Conservation (phyloP, 2,329 filamentous ascomycete species). For the Colletotrichum lini region DNA sequence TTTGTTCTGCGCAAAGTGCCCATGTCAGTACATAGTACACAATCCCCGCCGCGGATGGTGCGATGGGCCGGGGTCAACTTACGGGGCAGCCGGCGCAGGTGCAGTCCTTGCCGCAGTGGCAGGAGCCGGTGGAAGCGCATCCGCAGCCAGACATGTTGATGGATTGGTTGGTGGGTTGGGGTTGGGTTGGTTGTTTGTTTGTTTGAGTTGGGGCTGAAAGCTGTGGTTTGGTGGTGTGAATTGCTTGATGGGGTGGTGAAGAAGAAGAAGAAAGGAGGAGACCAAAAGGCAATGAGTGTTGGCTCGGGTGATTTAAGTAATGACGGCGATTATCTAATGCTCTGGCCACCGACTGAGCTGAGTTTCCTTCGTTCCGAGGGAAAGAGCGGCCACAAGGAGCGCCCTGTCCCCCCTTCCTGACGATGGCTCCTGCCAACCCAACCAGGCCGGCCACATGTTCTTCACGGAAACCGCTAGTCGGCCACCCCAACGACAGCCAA, state of each 20-base stretch:
- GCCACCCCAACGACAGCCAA: constrained; percentile 5
- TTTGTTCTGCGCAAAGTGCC: constrained; percentile 22
- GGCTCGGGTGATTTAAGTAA: constrained; percentile 27
- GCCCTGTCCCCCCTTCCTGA: not conserved
- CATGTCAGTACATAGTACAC: constrained; percentile 15
- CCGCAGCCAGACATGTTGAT: constrained; percentile 60
- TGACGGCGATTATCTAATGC: constrained; percentile 35
- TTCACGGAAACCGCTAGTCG: constrained; percentile 21
- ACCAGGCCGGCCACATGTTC: constrained; percentile 25
- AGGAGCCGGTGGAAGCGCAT: constrained; percentile 58
- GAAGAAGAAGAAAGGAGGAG: constrained; percentile 3
- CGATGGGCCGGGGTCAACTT: constrained; percentile 46
- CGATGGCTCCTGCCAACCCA: constrained; percentile 21
- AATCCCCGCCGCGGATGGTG: not conserved
- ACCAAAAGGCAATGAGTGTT: not conserved
- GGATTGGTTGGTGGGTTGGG: constrained; percentile 20
- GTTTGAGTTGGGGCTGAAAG: not conserved
- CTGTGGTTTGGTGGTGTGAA: not conserved
- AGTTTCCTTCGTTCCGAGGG: not conserved
- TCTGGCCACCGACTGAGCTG: not conserved
- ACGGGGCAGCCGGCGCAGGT: constrained; percentile 61
- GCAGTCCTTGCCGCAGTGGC: constrained; percentile 59
- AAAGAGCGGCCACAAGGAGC: constrained; percentile 13
- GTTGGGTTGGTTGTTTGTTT: constrained; percentile 1
- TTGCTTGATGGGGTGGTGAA: constrained; percentile 21